Base-by-base conservation (phyloP, 1,284 basidiomycete species). In the Trametes polyzona region DNA sequence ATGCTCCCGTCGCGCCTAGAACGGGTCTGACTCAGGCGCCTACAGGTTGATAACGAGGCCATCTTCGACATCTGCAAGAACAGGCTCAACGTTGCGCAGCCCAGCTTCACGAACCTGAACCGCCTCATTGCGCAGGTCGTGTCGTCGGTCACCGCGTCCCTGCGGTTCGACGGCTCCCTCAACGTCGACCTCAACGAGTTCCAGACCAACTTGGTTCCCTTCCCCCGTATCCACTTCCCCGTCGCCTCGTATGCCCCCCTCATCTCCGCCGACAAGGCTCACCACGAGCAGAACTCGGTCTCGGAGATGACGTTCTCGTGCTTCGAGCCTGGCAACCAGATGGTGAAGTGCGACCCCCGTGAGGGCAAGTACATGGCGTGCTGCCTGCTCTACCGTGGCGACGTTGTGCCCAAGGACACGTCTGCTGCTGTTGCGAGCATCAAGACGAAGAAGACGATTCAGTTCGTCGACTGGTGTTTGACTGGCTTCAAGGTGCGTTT, bases 61-160 rank as follows among this genome's bases (percentile, higher is more conserved):
- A 99, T 99, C 74, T 99, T 98, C 79, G 96, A 98, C 74, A 98
- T 99, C 72, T 98, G 96, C 91, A 96, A 96, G 81, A 90, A 90
- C 78, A 96, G 92, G 75, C 84, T 99, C 59, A 88, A 88, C 66
- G 92, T 98, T 64, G 73, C 83, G 39, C 91, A 86, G 51, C 97
- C 96, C 19, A 91, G 94, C 66, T 96, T 96, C 83, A 84, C 85
- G 71, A 99, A 99, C 83, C 78, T 99, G 64, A 99, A 99, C 82
- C 82, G 97, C 58, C 81, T 99, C 64, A 99, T 99, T 67, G 96
- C 96, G 26, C 95, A 96, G 73, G 96, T 99, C 61, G 97, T 99
- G 59, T 99, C 96, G 16, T 97, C 95, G 53, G 88, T 98, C 76
- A 98, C 96, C 27, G 96, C 96, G 37, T 98, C 96, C 43, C 84